Evolutionary conservation across 495 filamentous ascomycete species (phyloP).

Genomic region (Hypoxylon perforatum): DNA sequence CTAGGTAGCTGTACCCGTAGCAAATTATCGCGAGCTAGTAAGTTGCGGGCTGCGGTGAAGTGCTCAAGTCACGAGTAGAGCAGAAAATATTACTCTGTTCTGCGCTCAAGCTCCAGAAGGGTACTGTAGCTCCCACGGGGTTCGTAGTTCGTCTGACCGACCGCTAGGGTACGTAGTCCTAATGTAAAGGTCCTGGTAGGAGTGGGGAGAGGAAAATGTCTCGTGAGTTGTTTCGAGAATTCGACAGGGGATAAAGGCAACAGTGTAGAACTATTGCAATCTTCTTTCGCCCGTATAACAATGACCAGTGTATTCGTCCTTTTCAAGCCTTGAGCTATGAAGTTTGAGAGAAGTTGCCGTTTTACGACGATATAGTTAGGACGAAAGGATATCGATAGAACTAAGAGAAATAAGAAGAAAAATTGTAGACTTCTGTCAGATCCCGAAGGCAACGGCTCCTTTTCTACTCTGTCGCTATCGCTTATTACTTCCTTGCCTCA

Average conservation of each 20-base stretch:
- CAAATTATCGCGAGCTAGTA: too few relatives aligned
- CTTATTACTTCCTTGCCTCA: conserved; percentile 33
- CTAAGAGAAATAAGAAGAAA: not conserved
- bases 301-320: not conserved
- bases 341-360: not conserved
- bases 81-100: conserved; percentile 21
- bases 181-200: conserved; percentile 7
- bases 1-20: too few relatives aligned
- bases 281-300: too few relatives aligned
- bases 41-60: too few relatives aligned
- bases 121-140: conserved; percentile 1
- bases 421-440: not conserved
- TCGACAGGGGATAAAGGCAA: conserved; percentile 16
- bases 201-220: conserved; percentile 30
- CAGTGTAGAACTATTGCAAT: too few relatives aligned
- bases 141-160: conserved; percentile 33
- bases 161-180: conserved; percentile 13
- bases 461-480: conserved; percentile 32
- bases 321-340: not conserved
- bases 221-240: conserved; percentile 30
- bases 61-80: conserved; percentile 20
- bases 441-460: conserved; percentile 3
- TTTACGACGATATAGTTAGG: conserved; percentile 1
- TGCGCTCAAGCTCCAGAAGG: conserved; percentile 14
- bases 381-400: conserved; percentile 10